Evolutionary conservation across 2,329 filamentous ascomycete genomes (phyloP).

Genomic region (Lasiodiplodia citricola): DNA sequence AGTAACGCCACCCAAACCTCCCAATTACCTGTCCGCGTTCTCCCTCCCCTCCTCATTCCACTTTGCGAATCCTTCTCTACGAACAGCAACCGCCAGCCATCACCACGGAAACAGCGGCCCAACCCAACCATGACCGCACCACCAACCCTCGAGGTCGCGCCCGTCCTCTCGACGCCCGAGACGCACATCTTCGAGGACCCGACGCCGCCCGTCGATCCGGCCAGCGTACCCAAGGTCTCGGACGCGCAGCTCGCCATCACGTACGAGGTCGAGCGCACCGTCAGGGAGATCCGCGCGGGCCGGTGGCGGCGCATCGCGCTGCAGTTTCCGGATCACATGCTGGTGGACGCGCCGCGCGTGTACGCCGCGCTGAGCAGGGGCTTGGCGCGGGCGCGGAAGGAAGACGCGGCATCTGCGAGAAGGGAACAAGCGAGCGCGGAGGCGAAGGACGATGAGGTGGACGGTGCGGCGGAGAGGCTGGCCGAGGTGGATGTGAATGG

Average conservation of each 20-base stretch:
- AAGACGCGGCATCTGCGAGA: neutral
- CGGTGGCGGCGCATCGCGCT: constrained; percentile 80
- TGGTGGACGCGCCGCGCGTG: constrained; percentile 82
- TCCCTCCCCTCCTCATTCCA: neutral
- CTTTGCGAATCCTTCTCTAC: neutral
- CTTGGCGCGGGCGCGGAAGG: constrained; percentile 37
- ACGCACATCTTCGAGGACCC: constrained; percentile 64
- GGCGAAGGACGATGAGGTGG: neutral
- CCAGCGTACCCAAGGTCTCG: constrained; percentile 47
- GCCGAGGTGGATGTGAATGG: constrained; percentile 9
- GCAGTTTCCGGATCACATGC: constrained; percentile 96
- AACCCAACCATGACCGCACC: neutral
- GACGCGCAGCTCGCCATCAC: constrained; percentile 75
- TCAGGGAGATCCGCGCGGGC: constrained; percentile 73
- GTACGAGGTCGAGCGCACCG: constrained; percentile 86
- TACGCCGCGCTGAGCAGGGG: constrained; percentile 68
- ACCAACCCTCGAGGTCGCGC: constrained; percentile 44
- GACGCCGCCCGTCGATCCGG: constrained; percentile 47
- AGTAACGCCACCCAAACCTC: neutral
- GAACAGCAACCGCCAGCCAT: neutral
- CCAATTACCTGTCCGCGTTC: neutral
- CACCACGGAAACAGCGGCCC: neutral
- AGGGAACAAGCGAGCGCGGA: neutral
- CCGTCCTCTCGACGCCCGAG: constrained; percentile 67
- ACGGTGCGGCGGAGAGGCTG: constrained; percentile 1